These are phyloP conservation scores for Fusarium compactum DNA, from an alignment of 2,329 filamentous ascomycete species.

Conservation along the genomic window DNA sequence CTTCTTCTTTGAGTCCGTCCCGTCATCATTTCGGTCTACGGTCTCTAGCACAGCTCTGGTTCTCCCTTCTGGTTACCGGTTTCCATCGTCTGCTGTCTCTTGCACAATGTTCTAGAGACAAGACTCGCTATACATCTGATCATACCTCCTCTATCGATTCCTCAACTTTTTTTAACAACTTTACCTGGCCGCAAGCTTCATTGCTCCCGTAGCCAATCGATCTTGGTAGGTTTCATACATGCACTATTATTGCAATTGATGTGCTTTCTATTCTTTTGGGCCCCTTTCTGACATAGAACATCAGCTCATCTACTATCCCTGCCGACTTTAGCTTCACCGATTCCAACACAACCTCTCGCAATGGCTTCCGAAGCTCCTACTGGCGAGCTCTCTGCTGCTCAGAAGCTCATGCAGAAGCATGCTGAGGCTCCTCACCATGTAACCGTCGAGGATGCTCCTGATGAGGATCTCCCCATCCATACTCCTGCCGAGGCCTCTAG, in stretches of 20 bases:
- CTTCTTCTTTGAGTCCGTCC: constrained; percentile 42
- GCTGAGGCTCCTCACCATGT: constrained; percentile 66
- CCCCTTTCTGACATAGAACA: constrained; percentile 29
- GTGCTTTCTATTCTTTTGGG: neutral
- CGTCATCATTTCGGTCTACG: constrained; percentile 42
- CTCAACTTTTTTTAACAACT: constrained; percentile 22
- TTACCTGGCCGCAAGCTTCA: constrained; percentile 42
- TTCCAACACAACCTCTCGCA: constrained; percentile 38
- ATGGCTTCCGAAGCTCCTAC: constrained; percentile 59
- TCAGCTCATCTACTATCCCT: constrained; percentile 20
- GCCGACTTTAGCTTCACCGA: constrained; percentile 28
- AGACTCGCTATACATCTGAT: constrained; percentile 46
- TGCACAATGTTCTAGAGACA: constrained; percentile 57
- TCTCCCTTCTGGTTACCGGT: constrained; percentile 57
- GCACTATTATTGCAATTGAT: neutral
- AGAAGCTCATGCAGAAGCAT: constrained; percentile 75
- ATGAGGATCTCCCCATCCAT: constrained; percentile 78
- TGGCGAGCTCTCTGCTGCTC: constrained; percentile 65
- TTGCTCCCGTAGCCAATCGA: constrained; percentile 39
- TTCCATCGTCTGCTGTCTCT: constrained; percentile 50
- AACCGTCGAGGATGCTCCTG: constrained; percentile 83
- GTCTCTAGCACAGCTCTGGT: constrained; percentile 56
- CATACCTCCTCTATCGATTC: constrained; percentile 40
- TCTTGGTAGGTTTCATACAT: constrained; percentile 24
- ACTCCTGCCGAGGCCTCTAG: constrained; percentile 61